These are phyloP conservation scores for Apiospora malaysiana DNA, from an alignment of 2,329 filamentous ascomycete genomes.

Conservation along the genomic window DNA sequence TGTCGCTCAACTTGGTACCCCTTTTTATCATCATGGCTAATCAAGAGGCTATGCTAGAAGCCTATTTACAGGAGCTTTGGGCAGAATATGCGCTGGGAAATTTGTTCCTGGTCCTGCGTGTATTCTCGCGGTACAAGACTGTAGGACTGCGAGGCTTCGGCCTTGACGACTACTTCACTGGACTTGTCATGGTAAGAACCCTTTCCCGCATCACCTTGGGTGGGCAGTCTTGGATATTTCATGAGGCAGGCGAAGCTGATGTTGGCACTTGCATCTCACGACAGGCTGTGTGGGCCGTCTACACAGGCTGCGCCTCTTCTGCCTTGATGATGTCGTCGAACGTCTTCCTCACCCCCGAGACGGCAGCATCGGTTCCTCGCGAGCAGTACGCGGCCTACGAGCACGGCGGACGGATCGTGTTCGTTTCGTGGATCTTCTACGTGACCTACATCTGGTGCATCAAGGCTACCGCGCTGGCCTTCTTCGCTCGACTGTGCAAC, in stretches of 20 bases:
- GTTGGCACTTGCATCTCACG: not conserved
- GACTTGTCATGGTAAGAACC: slow-evolving; percentile 9
- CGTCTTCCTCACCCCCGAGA: slow-evolving; percentile 20
- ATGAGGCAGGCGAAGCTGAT: not conserved
- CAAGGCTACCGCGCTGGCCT: slow-evolving; percentile 20
- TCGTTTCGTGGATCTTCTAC: slow-evolving; percentile 22
- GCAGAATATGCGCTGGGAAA: slow-evolving; percentile 22
- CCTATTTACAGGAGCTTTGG: slow-evolving; percentile 19
- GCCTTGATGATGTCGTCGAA: not conserved
- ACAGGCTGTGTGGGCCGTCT: not conserved
- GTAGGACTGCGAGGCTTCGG: slow-evolving; percentile 19
- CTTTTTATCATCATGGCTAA: not conserved
- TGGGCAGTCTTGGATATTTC: slow-evolving; percentile 1
- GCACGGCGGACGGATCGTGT: slow-evolving; percentile 19
- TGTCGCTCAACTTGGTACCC: not conserved
- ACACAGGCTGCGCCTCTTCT: not conserved
- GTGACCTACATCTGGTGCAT: slow-evolving; percentile 22
- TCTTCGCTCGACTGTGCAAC: slow-evolving; percentile 3
- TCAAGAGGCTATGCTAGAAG: not conserved
- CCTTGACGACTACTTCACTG: slow-evolving; percentile 22
- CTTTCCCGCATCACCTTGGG: not conserved
- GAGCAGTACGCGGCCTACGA: not conserved
- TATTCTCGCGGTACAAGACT: slow-evolving; percentile 19
- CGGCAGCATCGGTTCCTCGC: not conserved
- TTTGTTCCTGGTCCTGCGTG: slow-evolving; percentile 20